Base-by-base conservation (phyloP, 176 grass and related monocot genomes). In the Triticum urartu region DNA sequence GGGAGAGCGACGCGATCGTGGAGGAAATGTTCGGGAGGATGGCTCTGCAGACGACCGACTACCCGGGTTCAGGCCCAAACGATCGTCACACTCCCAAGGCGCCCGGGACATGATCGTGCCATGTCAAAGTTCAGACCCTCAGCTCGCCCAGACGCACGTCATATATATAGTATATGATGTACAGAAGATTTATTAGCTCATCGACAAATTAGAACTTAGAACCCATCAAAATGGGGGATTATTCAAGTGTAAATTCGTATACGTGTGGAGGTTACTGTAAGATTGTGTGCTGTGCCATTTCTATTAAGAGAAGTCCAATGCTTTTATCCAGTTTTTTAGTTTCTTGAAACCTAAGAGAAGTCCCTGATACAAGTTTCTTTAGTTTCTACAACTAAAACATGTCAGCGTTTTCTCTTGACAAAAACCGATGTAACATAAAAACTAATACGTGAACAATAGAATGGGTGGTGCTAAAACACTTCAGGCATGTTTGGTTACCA, bases 71-170 rank as follows among this genome's bases (percentile, higher is more conserved):
- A 15, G 91, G 88, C 7, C 54, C 91, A 0, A 92, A 92, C 26
- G 91, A 90, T 78, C 91, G 85, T 34, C 91, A 92, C 88, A 90
- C 91, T 17, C 91, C 91, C 7, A 92, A 92, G 38, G 69, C 91
- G 30, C 91, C 91, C 2, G 91, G 81, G 25, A 68, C 89, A 77
- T 88, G 82, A 88, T 59, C 56, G 7, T 17, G 9, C 25, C 34
- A 15, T 22, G 11, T 36, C 72, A 38, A 61, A 15, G 43, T 43
- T 36, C 36, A 26, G 42, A 67, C 7, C 4, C 45, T 14, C 26
- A 47, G 6, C 47, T 28, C 42, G 13, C 58, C 74, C 56, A 64
- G 4, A 12, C 12, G 45, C 12, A 48, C 10, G 3, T 50, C 60
- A 74, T 21, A 54, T 20, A 50, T 70, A 30, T 7, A 59, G 56